Evolutionary conservation across 768 basidiomycete genomes (phyloP), one percentile per base, ranked within the genome.

Genomic region (Amanita rubescens): DNA sequence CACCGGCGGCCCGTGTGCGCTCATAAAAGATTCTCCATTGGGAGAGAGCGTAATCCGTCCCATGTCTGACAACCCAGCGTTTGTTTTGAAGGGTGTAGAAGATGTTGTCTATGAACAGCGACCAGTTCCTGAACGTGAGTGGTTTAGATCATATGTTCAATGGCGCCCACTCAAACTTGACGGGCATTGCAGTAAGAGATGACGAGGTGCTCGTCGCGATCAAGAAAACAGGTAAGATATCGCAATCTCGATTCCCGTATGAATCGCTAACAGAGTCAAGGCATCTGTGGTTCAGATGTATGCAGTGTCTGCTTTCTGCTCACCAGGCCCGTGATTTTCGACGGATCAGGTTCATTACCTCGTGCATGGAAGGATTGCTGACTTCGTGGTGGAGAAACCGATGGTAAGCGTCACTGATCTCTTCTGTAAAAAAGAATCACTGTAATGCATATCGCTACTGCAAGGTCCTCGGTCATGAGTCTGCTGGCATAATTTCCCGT

Each of bases 391-490:
- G 55, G 70, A 84, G 54, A 77, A 77, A 34, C 90, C 91, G 0
- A 93, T 92, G 86, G 89, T 86, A 61, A 22, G 62, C 54, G 8
- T 38, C 27, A 30, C 61, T 83, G 20, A 19, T 4, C n/a, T 30
- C 34, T 3, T 34, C 33, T n/a, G 30, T 49, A 41, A 52, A 34
- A n/a, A n/a, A n/a, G n/a, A n/a, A n/a, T n/a, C n/a, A n/a, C n/a
- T n/a, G 15, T 27, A 45, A 14, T 41, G 11, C 20, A 49, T 20
- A 45, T 49, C 17, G 22, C 12, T 17, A 15, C 34, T 37, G 17
- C 7, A 35, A 90, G 92, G 87, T 93, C 46, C 83, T 97, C 41
- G 95, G 95, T 17, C 95, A 98, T 63, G 95, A 98, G 71, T 92
- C 91, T 2, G 75, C 91, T 24, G 94, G 92, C 10, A 69, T 92